Evolutionary conservation across 805 yeast species (phyloP), one percentile per base, ranked within the genome.

Genomic region (Kazachstania africana): DNA sequence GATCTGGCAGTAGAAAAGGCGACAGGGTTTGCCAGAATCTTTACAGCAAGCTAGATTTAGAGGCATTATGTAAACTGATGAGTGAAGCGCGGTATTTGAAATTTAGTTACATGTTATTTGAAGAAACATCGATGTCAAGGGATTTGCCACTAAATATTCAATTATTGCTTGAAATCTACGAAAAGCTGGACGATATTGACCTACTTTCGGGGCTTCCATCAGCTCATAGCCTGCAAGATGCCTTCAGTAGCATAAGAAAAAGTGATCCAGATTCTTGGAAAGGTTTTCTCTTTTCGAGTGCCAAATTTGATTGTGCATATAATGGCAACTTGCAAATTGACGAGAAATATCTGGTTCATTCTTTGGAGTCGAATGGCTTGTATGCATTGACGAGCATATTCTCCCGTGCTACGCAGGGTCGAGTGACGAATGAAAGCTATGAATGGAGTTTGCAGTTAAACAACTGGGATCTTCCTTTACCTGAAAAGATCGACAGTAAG

Each of bases 381-480:
- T 56, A 60, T 36, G n/a, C n/a, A n/a, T n/a, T n/a, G n/a, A n/a
- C n/a, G n/a, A n/a, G n/a, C n/a, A n/a, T n/a, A n/a, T n/a, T n/a
- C n/a, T n/a, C n/a, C n/a, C n/a, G n/a, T n/a, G n/a, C n/a, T n/a
- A n/a, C n/a, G n/a, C 42, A 38, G n/a, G 20, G 39, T 9, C 35
- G 35, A 5, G 24, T 36, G 0, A 4, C 22, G 1, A 30, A 34
- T 5, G 42, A 43, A 8, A 50, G 51, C 1, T 79, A 66, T 47
- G 73, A 69, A 36, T 75, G 84, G 72, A 70, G 75, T 1, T 78
- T 95, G 84, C 79, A 79, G 45, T 53, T 87, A 25, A 70, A 67
- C 26, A 69, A 71, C 30, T 87, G 96, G 96, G 78, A 78, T 33
- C 37, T 80, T 1, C 82, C 93, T 0, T 38, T 48, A 0, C 63